Evolutionary conservation across 352 stramenopile genomes (phyloP), one percentile per base, ranked within the genome.

Genomic region (Globisporangium alternatum): DNA sequence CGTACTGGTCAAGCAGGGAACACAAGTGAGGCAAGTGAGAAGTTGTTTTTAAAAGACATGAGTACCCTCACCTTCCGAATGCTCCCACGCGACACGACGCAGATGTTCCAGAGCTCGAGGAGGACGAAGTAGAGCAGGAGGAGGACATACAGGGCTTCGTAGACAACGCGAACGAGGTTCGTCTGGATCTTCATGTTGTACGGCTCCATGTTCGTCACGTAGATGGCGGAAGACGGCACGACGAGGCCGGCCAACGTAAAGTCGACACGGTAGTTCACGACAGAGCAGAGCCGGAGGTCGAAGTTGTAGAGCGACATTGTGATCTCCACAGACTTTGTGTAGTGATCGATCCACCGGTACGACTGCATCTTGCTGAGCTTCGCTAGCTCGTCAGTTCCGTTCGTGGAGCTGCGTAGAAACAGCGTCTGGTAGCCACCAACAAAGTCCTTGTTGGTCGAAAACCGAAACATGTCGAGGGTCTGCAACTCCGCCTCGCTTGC

Each of bases 121-220:
- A 83, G n/a, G 22, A 76, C 65, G 47, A 89, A 89, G 51, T 90
- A 88, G 5, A 78, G 13, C 6, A 89, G 71, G 22, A 82, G 74
- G 0, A 35, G 49, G 0, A 81, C 60, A 43, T 80, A 90, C 15
- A 89, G 51, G 13, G 57, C 61, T 51, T 90, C 81, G 10, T 88
- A 59, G 12, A 82, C 65, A 12, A 62, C 57, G 0, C 81, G 79
- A 15, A 75, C 7, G 19, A 83, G 57, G 49, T 90, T 90, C n/a
- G 64, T 71, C 22, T 56, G 58, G 10, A 77, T 59, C 10, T 70
- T 74, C 35, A 88, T 76, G 66, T 90, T 80, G 71, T 90, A 90
- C 13, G 79, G 78, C 62, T 90, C 76, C 31, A 88, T 71, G n/a
- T 87, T 86, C 1, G 78, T 70, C 0, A 90, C 76, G 25, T 86